Percentiles rank a stretch among this genome's conserved stretches.
Evolutionary conservation across 2,329 filamentous ascomycete genomes (phyloP).

Genomic region (Neonectria neomacrospora): DNA sequence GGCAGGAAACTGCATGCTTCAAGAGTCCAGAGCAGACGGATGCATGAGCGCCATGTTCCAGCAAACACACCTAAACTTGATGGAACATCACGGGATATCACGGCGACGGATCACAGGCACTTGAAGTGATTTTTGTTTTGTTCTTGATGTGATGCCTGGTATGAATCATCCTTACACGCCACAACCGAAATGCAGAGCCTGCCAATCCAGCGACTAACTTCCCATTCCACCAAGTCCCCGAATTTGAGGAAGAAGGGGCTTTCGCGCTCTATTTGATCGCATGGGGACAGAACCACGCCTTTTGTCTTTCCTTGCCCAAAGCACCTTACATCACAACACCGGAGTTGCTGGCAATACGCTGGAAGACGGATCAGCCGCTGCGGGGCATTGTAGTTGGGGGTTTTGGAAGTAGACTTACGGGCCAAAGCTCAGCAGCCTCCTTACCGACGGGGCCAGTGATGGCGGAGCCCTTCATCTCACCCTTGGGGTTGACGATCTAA

Average conservation of each 20-base stretch:
- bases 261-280: conserved; percentile 50
- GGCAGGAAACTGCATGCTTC: too few species aligned
- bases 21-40: background rate
- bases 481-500: conserved; percentile 99
- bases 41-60: background rate
- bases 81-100: background rate
- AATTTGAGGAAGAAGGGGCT: conserved; percentile 39
- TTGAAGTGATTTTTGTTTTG: conserved; percentile 52
- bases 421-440: conserved; percentile 99
- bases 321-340: conserved; percentile 98
- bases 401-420: conserved; percentile 69
- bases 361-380: conserved; percentile 47
- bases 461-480: conserved; percentile 99
- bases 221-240: conserved; percentile 35
- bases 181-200: conserved; percentile 64
- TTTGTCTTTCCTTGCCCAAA: conserved; percentile 46
- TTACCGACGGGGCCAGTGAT: conserved; percentile 99
- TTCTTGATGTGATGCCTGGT: conserved; percentile 63
- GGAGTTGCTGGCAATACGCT: conserved; percentile 99
- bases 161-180: conserved; percentile 65
- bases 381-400: background rate
- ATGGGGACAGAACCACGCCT: conserved; percentile 48
- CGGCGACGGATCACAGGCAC: conserved; percentile 25
- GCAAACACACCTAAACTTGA: background rate
- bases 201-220: conserved; percentile 56